Percentiles rank a stretch among this genome's conserved stretches.
phyloP scores from a whole-genome alignment of 306 rosid genomes.

The Dalbergia cultrata region DNA sequence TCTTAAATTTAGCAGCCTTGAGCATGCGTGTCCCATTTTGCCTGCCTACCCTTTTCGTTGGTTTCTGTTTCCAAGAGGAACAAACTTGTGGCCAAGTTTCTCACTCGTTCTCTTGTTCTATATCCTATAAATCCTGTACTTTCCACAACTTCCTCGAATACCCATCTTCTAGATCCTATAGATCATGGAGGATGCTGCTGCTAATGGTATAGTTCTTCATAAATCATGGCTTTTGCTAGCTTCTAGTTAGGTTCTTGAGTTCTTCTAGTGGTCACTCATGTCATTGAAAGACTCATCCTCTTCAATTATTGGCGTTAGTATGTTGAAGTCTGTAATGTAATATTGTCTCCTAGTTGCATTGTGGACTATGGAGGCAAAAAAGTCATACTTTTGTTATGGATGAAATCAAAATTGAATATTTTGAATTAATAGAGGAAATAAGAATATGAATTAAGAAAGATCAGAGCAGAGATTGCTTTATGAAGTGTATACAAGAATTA shows the following conservation, averaged over 20 bases:
- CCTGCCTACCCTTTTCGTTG: neutral
- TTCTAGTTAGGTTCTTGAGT: neutral
- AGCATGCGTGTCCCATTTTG: neutral
- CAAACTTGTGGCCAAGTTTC: neutral
- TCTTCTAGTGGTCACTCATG: neutral
- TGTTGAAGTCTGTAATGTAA: neutral
- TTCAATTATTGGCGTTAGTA: conserved; percentile 10
- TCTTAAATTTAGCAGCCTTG: no score
- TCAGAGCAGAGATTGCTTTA: neutral
- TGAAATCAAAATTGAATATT: neutral
- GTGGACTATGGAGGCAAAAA: neutral
- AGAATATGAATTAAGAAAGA: neutral
- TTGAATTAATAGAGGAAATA: neutral
- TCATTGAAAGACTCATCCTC: neutral
- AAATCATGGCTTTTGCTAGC: neutral
- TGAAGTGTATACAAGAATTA: neutral
- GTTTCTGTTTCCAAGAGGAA: neutral
- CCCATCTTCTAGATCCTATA: conserved; percentile 39
- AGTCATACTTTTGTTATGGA: neutral
- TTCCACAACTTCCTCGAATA: neutral
- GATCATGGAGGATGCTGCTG: conserved; percentile 58
- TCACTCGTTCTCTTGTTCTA: neutral
- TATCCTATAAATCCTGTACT: neutral
- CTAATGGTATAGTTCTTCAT: conserved; percentile 52
- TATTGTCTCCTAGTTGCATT: neutral